Percentiles rank a stretch among this genome's conserved stretches.
Evolutionary conservation across 495 filamentous ascomycete genomes (phyloP).

Genomic region (Trypethelium eluteriae): DNA sequence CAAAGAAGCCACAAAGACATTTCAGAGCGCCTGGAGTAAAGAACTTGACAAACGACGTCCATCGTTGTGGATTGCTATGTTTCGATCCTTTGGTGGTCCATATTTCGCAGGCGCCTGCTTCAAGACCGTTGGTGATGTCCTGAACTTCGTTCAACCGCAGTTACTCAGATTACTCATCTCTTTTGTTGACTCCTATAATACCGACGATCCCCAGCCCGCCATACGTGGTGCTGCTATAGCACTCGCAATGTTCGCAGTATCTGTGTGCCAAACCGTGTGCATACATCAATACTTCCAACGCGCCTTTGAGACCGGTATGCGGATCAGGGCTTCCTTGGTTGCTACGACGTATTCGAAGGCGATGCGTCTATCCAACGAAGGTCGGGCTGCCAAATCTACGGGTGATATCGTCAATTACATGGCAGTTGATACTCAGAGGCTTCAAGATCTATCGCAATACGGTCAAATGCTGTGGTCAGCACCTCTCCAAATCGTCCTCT

Average conservation of each 20-base stretch:
- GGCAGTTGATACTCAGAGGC: slow-evolving; percentile 91
- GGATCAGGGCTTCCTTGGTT: slow-evolving; percentile 81
- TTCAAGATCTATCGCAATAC: slow-evolving; percentile 92
- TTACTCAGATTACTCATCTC: slow-evolving; percentile 75
- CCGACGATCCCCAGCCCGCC: slow-evolving; percentile 59
- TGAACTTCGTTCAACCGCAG: slow-evolving; percentile 88
- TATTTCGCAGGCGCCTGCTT: slow-evolving; percentile 74
- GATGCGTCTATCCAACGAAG: slow-evolving; percentile 85
- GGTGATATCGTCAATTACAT: slow-evolving; percentile 99
- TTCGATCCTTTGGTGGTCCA: slow-evolving; percentile 74
- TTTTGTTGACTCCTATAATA: slow-evolving; percentile 74
- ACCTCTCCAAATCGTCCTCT: slow-evolving; percentile 90
- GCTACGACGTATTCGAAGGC: slow-evolving; percentile 90
- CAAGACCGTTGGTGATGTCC: slow-evolving; percentile 74
- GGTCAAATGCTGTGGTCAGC: slow-evolving; percentile 93
- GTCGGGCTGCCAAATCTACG: slow-evolving; percentile 79
- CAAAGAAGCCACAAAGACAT: slow-evolving; percentile 52
- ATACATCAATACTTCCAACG: slow-evolving; percentile 96
- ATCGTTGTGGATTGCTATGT: slow-evolving; percentile 86
- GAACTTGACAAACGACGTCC: slow-evolving; percentile 69
- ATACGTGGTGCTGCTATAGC: slow-evolving; percentile 82
- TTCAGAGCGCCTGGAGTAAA: slow-evolving; percentile 68
- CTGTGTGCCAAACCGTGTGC: slow-evolving; percentile 68
- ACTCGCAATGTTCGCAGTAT: slow-evolving; percentile 83
- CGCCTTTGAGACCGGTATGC: slow-evolving; percentile 91